Conservation (phyloP, 2,329 filamentous ascomycete species). For the Fusarium anguioides region DNA sequence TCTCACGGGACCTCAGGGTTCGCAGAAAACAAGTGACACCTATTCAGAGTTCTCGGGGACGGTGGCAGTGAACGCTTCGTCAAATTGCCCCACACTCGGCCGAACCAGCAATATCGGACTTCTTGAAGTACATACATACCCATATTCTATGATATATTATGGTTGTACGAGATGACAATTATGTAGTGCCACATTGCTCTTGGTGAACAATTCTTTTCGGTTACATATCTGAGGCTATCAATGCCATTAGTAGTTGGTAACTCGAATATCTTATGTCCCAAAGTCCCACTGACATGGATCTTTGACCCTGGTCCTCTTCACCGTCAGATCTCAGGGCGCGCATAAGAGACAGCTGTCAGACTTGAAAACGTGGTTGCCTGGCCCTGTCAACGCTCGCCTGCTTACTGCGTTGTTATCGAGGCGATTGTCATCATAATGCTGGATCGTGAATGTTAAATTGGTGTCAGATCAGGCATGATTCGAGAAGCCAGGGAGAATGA, state of each 20-base stretch:
- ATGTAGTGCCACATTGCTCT: conserved; percentile 5
- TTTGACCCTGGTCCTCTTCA: conserved; percentile 11
- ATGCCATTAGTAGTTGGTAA: background rate
- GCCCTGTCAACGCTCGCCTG: background rate
- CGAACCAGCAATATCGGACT: no score
- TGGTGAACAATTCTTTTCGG: background rate
- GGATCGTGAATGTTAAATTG: conserved; percentile 5
- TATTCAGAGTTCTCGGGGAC: background rate
- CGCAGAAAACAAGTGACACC: background rate
- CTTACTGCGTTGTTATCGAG: background rate
- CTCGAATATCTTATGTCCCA: conserved; percentile 1
- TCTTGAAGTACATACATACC: no score
- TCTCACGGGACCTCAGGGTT: conserved; percentile 9
- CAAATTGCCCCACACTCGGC: conserved; percentile 22
- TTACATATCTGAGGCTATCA: background rate
- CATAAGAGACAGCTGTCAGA: conserved; percentile 5
- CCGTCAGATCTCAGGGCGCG: conserved; percentile 21
- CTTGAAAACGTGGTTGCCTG: conserved; percentile 34
- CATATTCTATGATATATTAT: background rate
- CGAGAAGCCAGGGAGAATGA: conserved; percentile 26
- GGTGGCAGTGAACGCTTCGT: conserved; percentile 9
- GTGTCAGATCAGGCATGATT: conserved; percentile 24
- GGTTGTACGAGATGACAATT: conserved; percentile 6
- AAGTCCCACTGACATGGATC: conserved; percentile 13
- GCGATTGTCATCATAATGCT: conserved; percentile 1